Conservation (phyloP, 1,284 basidiomycete genomes). For the Moniliophthora roreri region DNA sequence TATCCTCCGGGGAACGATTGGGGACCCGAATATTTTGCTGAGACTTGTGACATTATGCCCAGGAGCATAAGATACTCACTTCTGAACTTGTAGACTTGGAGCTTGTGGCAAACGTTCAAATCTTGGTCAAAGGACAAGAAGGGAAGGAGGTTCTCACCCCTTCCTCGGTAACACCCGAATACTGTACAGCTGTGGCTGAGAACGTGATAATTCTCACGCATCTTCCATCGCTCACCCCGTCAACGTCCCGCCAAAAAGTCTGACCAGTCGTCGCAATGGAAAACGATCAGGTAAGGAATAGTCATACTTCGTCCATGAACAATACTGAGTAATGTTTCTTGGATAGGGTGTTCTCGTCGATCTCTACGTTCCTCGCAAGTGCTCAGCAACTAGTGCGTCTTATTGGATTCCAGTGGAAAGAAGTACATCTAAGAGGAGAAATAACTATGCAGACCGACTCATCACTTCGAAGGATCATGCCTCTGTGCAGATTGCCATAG, state of each 20-base stretch:
- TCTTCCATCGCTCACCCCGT: conserved; percentile 21
- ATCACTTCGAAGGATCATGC: conserved; percentile 99
- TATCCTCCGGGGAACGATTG: too few relatives aligned
- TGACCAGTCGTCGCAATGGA: conserved; percentile 53
- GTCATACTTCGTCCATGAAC: neutral
- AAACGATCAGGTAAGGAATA: conserved; percentile 69
- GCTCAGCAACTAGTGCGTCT: conserved; percentile 88
- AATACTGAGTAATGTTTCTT: conserved; percentile 12
- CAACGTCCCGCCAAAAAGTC: conserved; percentile 24
- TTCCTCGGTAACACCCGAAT: conserved; percentile 1
- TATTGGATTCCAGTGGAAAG: conserved; percentile 9
- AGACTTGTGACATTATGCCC: too few relatives aligned
- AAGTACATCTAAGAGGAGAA: conserved; percentile 14
- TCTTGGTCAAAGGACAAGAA: too few relatives aligned
- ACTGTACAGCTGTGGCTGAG: conserved; percentile 38
- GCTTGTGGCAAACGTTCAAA: too few relatives aligned
- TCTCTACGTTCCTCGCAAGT: conserved; percentile 99
- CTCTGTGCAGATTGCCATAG: conserved; percentile 95
- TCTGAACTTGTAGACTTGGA: too few relatives aligned
- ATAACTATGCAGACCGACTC: conserved; percentile 91
- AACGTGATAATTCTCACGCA: conserved; percentile 40
- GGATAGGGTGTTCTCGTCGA: conserved; percentile 94
- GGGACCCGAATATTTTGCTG: too few relatives aligned
- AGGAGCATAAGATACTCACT: too few relatives aligned
- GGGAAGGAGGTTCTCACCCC: too few relatives aligned